Conservation (phyloP, 306 rosid genomes). For the Astragalus membranaceus region DNA sequence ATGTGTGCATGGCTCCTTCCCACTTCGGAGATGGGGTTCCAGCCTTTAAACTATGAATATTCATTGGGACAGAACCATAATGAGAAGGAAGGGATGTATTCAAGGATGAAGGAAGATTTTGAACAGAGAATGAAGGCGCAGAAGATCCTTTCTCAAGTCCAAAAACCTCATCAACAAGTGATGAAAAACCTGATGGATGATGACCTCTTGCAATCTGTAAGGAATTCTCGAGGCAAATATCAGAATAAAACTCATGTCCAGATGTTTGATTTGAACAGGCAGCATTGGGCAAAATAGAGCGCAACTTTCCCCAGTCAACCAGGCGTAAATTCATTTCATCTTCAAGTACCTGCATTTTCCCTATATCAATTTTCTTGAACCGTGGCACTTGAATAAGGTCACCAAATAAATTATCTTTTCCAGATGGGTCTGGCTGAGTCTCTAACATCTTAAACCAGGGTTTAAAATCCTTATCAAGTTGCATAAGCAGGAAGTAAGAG, state of each 20-base stretch:
- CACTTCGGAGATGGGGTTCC: constrained; percentile 73
- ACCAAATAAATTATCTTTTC: constrained; percentile 49
- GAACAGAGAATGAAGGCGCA: constrained; percentile 38
- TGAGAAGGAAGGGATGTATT: constrained; percentile 51
- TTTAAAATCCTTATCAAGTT: constrained; percentile 89
- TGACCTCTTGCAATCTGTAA: constrained; percentile 53
- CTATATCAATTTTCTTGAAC: constrained; percentile 65
- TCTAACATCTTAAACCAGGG: constrained; percentile 86
- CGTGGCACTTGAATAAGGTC: constrained; percentile 62
- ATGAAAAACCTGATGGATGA: constrained; percentile 75
- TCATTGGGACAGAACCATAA: constrained; percentile 59
- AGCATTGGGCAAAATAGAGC: constrained; percentile 40
- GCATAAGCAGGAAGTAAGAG: constrained; percentile 75
- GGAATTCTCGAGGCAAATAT: constrained; percentile 47
- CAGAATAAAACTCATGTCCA: constrained; percentile 51
- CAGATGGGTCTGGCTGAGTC: constrained; percentile 56
- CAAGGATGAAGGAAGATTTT: constrained; percentile 45
- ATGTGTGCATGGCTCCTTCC: constrained; percentile 64
- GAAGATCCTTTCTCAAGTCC: constrained; percentile 80
- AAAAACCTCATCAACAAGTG: constrained; percentile 90
- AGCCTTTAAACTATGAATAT: constrained; percentile 46
- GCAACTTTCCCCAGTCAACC: constrained; percentile 66
- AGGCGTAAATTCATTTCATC: constrained; percentile 85
- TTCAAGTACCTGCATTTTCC: constrained; percentile 81
- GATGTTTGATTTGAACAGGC: constrained; percentile 46